These are phyloP conservation scores for Boletus nobilissimus DNA, from an alignment of 1,284 basidiomycete genomes.

Conservation along the genomic window DNA sequence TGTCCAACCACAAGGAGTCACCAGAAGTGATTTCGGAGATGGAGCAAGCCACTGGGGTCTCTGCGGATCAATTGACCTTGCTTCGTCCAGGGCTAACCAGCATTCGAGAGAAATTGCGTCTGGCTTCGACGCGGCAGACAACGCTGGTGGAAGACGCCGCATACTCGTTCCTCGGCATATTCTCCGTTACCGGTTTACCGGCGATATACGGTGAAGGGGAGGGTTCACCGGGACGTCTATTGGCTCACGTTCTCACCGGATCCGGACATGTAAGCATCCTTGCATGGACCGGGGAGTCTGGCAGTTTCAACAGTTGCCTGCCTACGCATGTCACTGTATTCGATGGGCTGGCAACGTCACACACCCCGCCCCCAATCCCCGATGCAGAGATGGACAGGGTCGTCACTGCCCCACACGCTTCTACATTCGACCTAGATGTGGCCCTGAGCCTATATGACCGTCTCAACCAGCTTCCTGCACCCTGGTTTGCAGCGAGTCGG, in stretches of 20 bases:
- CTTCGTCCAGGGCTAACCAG: too few relatives aligned
- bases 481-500: neutral
- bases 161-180: neutral
- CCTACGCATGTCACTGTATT: neutral
- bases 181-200: neutral
- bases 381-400: neutral
- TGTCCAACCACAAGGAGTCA: too few relatives aligned
- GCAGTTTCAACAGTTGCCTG: neutral
- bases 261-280: neutral
- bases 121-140: too few relatives aligned
- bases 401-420: too few relatives aligned
- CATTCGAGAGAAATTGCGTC: too few relatives aligned
- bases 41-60: too few relatives aligned
- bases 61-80: too few relatives aligned
- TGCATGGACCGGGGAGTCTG: neutral
- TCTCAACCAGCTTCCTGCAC: neutral
- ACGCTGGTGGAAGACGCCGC: too few relatives aligned
- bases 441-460: neutral
- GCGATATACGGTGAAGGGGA: neutral
- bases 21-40: too few relatives aligned
- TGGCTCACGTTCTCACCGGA: neutral
- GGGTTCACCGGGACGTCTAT: neutral
- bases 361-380: neutral
- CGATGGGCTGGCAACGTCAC: neutral
- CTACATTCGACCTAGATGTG: neutral